Base-by-base conservation (phyloP, 148 eudicot genomes). In the Rhododendron molle region DNA sequence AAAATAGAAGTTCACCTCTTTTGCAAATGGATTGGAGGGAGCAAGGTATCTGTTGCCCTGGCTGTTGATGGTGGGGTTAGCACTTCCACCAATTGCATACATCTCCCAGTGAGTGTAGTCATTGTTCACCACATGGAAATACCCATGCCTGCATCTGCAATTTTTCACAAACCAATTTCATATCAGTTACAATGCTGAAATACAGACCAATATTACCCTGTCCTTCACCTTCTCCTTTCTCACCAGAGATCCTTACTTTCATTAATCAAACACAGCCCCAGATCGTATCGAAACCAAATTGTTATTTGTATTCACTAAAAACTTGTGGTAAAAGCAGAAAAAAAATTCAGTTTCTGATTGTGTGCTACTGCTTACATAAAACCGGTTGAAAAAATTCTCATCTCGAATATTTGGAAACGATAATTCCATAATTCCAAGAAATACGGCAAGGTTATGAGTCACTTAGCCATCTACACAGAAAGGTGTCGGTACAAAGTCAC, bases 101-200 rank as follows among this genome's bases (percentile, higher is more conserved):
- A 96, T 96, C 84, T 96, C 98, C 98, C 98, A 96, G 92, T 94
- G 97, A 8, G 98, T 96, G 90, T 96, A 96, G 94, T 94, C 98
- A 83, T 96, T 96, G 93, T 96, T 96, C 86, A 96, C 98, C 85
- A 96, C 98, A 88, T 96, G 98, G 89, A 96, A 96, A 87, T 96
- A 96, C n/a, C 98, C 98, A 89, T 92, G 96, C 56, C 98, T 93
- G 76, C 98, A 96, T 90, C 98, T 96, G 90, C 86, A 88, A 32
- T 56, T 78, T 78, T 83, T 65, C 13, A 8, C 40, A 32, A 20
- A 15, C 21, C 13, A 10, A 15, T 54, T 76, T 36, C 21, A 43
- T 82, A 40, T 81, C 49, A 86, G 80, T 11, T 56, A n/a, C 67
- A 60, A 60, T 60, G 67, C 26, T 21, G 67, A 60, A 60, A 60